Conservation (phyloP, 2,329 filamentous ascomycete species). For the Bipolaris bicolor region DNA sequence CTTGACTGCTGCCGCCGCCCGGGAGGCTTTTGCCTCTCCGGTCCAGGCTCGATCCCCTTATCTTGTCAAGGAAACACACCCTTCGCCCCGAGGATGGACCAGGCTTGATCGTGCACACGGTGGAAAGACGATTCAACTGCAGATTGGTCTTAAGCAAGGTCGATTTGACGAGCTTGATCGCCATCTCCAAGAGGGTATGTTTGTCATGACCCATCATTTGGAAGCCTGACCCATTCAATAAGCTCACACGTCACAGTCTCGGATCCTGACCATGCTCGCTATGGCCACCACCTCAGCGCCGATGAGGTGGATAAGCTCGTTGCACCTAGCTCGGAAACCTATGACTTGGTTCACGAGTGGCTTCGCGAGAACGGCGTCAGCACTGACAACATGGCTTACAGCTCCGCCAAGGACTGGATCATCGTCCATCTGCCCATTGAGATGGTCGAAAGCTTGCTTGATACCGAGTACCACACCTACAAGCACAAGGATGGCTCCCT, state of each 20-base stretch:
- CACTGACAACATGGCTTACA: slow-evolving; percentile 54
- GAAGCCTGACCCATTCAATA: too few relatives aligned
- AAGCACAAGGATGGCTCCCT: slow-evolving; percentile 60
- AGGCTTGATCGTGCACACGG: slow-evolving; percentile 56
- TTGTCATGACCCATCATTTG: neutral
- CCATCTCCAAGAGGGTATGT: slow-evolving; percentile 59
- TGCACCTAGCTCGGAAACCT: slow-evolving; percentile 59
- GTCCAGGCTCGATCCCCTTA: slow-evolving; percentile 52
- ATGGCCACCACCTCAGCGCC: slow-evolving; percentile 61
- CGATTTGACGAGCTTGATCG: slow-evolving; percentile 62
- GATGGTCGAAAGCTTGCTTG: slow-evolving; percentile 59
- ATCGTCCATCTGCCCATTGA: slow-evolving; percentile 59
- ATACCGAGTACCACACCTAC: slow-evolving; percentile 58
- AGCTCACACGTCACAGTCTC: slow-evolving; percentile 24
- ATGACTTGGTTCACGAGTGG: slow-evolving; percentile 62
- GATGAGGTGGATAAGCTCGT: slow-evolving; percentile 62
- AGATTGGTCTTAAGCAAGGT: slow-evolving; percentile 65
- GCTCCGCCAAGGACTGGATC: slow-evolving; percentile 64
- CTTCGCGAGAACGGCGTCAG: slow-evolving; percentile 60
- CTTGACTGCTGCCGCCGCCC: slow-evolving; percentile 37
- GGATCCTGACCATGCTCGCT: slow-evolving; percentile 58
- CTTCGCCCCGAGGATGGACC: slow-evolving; percentile 59
- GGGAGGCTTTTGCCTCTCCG: slow-evolving; percentile 44
- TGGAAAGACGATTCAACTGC: slow-evolving; percentile 58
- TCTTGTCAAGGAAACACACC: slow-evolving; percentile 62